Evolutionary conservation across 148 eudicot genomes (phyloP).

Genomic region (Silene latifolia): DNA sequence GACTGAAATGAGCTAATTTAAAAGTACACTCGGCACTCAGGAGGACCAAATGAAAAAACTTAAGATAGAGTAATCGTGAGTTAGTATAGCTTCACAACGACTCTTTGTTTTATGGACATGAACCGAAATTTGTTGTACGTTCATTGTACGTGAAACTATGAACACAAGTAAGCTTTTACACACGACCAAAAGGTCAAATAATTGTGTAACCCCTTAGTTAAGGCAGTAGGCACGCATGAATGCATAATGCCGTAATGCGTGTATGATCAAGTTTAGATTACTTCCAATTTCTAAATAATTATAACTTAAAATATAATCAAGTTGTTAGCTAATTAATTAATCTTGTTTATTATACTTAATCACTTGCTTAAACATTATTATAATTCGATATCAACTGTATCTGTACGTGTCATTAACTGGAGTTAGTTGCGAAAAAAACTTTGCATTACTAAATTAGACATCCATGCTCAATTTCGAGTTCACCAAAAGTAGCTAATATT

Average conservation of each 20-base stretch:
- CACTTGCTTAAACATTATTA: background rate
- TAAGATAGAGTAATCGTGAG: too few species aligned
- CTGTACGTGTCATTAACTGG: constrained; percentile 26
- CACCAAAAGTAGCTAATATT: background rate
- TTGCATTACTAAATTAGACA: background rate
- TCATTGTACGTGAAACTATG: background rate
- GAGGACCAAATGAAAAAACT: too few species aligned
- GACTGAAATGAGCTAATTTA: too few species aligned
- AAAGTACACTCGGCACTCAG: too few species aligned
- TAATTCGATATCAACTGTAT: constrained; percentile 5
- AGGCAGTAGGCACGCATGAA: background rate
- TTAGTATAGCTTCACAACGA: too few species aligned
- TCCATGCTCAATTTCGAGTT: background rate
- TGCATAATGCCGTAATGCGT: background rate
- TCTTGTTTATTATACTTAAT: constrained; percentile 14
- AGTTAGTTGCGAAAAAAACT: background rate
- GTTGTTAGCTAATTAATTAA: constrained; percentile 21
- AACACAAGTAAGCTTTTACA: background rate
- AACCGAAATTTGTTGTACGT: too few species aligned
- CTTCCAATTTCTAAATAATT: too few species aligned
- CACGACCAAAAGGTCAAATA: background rate
- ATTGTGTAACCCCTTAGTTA: background rate
- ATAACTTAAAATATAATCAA: background rate
- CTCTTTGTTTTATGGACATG: background rate
- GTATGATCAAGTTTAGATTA: too few species aligned